phyloP scores from a whole-genome alignment of 768 basidiomycete genomes.

The Terana coerulea region DNA sequence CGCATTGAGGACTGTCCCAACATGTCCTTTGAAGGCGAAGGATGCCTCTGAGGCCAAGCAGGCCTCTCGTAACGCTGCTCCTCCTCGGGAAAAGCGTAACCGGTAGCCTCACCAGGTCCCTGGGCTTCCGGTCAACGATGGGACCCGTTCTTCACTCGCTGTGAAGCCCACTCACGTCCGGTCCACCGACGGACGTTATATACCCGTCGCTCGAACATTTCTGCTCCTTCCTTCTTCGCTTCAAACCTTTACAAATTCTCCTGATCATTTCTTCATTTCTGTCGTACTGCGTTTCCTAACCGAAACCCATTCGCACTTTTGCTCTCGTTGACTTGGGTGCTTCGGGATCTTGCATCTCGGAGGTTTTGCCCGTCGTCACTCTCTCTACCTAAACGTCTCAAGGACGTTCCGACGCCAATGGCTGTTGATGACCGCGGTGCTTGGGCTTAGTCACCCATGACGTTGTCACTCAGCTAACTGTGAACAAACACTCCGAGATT shows the following conservation, averaged over 20 bases:
- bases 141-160: conserved; percentile 9
- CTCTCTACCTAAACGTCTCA: conserved; percentile 24
- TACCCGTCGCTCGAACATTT: background rate
- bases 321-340: conserved; percentile 36
- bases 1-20: conserved; percentile 25
- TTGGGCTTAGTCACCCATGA: conserved; percentile 36
- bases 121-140: conserved; percentile 16
- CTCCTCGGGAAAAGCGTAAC: conserved; percentile 25
- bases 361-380: conserved; percentile 28
- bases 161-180: conserved; percentile 6
- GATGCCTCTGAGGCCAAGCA: background rate
- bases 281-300: conserved; percentile 28
- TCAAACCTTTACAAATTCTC: background rate
- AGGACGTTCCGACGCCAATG: conserved; percentile 34
- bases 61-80: no score
- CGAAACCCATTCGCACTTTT: conserved; percentile 29
- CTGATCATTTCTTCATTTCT: conserved; percentile 22
- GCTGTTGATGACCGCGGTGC: conserved; percentile 34
- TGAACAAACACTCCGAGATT: conserved; percentile 26
- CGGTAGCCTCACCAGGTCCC: conserved; percentile 19
- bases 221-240: background rate
- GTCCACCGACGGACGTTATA: background rate
- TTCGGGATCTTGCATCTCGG: conserved; percentile 34
- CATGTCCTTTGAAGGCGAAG: conserved; percentile 4
- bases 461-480: conserved; percentile 24